Evolutionary conservation across 202 grass and related monocot species (phyloP), one percentile per base, ranked within the genome.

Genomic region (Hordeum pubiflorum): DNA sequence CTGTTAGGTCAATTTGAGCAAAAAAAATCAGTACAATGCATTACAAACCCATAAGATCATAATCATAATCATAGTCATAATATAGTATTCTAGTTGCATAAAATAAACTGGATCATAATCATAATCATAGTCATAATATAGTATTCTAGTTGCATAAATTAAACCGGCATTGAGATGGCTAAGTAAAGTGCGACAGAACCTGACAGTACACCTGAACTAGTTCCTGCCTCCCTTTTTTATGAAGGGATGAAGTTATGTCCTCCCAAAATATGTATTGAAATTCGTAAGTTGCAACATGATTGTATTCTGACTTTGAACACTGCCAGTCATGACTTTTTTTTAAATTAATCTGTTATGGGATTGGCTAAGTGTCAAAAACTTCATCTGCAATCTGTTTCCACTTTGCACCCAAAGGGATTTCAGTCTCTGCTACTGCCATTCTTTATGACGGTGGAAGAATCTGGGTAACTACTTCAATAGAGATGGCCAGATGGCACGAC

Each of bases 101-200:
- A 32, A 32, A 32, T 32, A 32, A 32, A 32, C 31, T 2, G 4
- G 31, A 32, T 32, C 2, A 1, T 71, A 77, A 68, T 6, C 37
- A 74, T 54, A 34, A 4, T 66, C 33, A 79, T 10, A 26, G 1
- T 9, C 67, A 1, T 60, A 61, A 80, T 69, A 18, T 69, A 80
- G 41, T 72, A 63, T 77, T 71, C 26, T 72, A 81, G 54, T 72
- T 77, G 78, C 17, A 36, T 58, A 85, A 62, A 52, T 59, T 38
- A 85, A 64, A 52, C 27, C 0, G 14, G 29, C 69, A 65, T 36
- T 77, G 32, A 50, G 59, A 67, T 79, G 21, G 44, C 59, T 79
- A 72, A 72, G 43, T 72, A 52, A 79, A 79, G 76, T 82, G 55
- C 40, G 52, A 31, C n/a, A 76, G 9, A 26, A 73, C 27, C 41